A percentile compares a stretch with the other conserved stretches of the same genome.
These are phyloP conservation scores for Mariannaea elegans DNA, from an alignment of 2,329 filamentous ascomycete genomes.

Conservation along the genomic window DNA sequence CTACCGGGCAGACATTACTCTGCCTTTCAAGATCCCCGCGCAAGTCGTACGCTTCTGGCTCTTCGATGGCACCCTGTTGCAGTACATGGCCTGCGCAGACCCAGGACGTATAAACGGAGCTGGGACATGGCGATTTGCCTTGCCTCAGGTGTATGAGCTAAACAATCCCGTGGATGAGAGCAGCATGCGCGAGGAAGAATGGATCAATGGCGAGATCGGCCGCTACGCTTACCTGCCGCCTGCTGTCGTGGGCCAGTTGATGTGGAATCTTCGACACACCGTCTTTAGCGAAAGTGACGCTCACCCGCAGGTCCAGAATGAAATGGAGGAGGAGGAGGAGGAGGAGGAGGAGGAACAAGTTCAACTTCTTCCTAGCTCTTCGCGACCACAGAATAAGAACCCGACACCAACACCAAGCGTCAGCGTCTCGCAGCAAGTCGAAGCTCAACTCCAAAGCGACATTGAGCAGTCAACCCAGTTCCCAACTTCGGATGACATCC, in stretches of 20 bases:
- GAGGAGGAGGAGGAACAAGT: slow-evolving; percentile 31
- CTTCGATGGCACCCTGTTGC: slow-evolving; percentile 62
- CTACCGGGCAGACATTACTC: slow-evolving; percentile 63
- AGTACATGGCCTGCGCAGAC: slow-evolving; percentile 67
- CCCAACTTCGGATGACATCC: slow-evolving; percentile 41
- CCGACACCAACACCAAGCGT: slow-evolving; percentile 38
- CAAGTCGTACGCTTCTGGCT: slow-evolving; percentile 70
- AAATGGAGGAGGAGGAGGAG: slow-evolving; percentile 12
- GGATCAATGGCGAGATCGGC: slow-evolving; percentile 59
- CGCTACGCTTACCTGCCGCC: slow-evolving; percentile 65
- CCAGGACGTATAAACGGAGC: slow-evolving; percentile 45
- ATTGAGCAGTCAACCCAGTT: slow-evolving; percentile 50
- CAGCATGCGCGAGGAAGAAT: slow-evolving; percentile 63
- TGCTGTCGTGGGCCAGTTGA: slow-evolving; percentile 64
- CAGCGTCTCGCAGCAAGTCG: slow-evolving; percentile 62
- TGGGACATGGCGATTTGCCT: slow-evolving; percentile 40
- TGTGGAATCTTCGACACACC: slow-evolving; percentile 65
- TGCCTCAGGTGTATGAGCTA: slow-evolving; percentile 65
- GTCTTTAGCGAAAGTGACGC: slow-evolving; percentile 48
- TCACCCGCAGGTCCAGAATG: slow-evolving; percentile 7
- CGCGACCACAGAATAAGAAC: slow-evolving; percentile 18
- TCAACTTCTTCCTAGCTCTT: slow-evolving; percentile 33
- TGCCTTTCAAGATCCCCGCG: slow-evolving; percentile 63
- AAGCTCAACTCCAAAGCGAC: slow-evolving; percentile 60
- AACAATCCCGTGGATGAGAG: slow-evolving; percentile 65